Conservation (phyloP, 1,139 yeast genomes). For the Suhomyces terraborum region DNA sequence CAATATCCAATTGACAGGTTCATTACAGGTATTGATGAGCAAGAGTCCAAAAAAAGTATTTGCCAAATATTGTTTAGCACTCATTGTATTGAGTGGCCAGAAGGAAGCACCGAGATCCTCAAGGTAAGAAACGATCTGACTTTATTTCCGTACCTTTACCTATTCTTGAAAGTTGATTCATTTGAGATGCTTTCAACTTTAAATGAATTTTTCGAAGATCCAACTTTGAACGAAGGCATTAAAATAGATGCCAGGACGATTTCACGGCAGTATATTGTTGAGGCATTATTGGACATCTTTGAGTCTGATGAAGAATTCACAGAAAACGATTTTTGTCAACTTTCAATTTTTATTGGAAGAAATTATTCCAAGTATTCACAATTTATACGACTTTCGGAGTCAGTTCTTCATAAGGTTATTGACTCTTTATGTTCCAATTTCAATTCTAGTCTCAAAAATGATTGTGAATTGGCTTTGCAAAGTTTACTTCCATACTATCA, state of each 20-base stretch:
- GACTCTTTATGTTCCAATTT: constrained; percentile 51
- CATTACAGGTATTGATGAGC: constrained; percentile 32
- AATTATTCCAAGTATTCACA: constrained; percentile 81
- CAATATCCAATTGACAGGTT: constrained; percentile 71
- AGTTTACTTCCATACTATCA: constrained; percentile 63
- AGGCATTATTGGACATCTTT: constrained; percentile 59
- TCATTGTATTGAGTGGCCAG: constrained; percentile 49
- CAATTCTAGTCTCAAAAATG: constrained; percentile 29
- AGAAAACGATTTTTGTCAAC: constrained; percentile 38
- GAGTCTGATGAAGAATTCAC: constrained; percentile 35
- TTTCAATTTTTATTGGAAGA: constrained; percentile 71
- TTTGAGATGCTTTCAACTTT: constrained; percentile 62
- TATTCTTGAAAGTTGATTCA: constrained; percentile 53
- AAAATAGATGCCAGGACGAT: constrained; percentile 19
- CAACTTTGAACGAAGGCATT: constrained; percentile 54
- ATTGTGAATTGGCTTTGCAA: constrained; percentile 71
- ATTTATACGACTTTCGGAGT: constrained; percentile 68
- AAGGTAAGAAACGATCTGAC: constrained; percentile 34
- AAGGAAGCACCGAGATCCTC: constrained; percentile 21
- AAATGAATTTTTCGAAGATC: constrained; percentile 80
- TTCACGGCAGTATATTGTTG: constrained; percentile 67
- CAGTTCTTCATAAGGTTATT: constrained; percentile 50
- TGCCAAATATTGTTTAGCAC: constrained; percentile 57
- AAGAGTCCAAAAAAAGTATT: constrained; percentile 47
- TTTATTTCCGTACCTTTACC: constrained; percentile 60